Evolutionary conservation across 805 yeast genomes (phyloP).

Genomic region (Teunomyces stri): DNA sequence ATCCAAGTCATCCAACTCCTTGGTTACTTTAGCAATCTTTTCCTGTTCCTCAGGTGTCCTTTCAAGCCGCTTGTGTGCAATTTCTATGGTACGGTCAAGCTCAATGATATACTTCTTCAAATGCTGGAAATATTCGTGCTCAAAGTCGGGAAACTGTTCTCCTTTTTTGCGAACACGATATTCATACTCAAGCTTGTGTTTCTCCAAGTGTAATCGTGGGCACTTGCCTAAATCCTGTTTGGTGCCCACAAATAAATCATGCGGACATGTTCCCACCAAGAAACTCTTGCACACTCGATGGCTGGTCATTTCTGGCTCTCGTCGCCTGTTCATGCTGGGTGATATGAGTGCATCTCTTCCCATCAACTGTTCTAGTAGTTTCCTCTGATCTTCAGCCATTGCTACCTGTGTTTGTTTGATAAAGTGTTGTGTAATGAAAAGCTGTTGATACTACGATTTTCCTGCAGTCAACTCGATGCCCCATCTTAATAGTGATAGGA

Average conservation of each 20-base stretch:
- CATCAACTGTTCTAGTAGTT: constrained; percentile 77
- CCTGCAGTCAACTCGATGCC: neutral
- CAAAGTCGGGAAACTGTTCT: constrained; percentile 49
- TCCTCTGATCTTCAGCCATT: constrained; percentile 72
- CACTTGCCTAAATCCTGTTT: constrained; percentile 83
- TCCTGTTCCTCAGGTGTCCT: constrained; percentile 73
- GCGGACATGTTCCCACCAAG: constrained; percentile 83
- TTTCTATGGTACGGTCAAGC: constrained; percentile 60
- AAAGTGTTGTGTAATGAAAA: neutral
- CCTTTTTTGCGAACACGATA: constrained; percentile 39
- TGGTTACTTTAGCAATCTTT: constrained; percentile 52
- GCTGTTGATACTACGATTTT: neutral
- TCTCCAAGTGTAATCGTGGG: constrained; percentile 70
- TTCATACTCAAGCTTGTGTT: constrained; percentile 69
- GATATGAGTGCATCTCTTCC: constrained; percentile 53
- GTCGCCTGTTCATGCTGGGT: constrained; percentile 27
- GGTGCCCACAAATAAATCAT: constrained; percentile 77
- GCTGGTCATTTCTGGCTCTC: constrained; percentile 41
- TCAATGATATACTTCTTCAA: constrained; percentile 60
- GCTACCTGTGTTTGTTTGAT: neutral
- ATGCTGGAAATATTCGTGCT: constrained; percentile 46
- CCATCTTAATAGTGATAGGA: neutral
- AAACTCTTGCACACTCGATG: constrained; percentile 72
- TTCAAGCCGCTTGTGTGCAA: constrained; percentile 63
- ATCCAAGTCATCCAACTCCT: constrained; percentile 60